Conservation (phyloP, 1,139 yeast species). For the Neolecta irregularis region DNA sequence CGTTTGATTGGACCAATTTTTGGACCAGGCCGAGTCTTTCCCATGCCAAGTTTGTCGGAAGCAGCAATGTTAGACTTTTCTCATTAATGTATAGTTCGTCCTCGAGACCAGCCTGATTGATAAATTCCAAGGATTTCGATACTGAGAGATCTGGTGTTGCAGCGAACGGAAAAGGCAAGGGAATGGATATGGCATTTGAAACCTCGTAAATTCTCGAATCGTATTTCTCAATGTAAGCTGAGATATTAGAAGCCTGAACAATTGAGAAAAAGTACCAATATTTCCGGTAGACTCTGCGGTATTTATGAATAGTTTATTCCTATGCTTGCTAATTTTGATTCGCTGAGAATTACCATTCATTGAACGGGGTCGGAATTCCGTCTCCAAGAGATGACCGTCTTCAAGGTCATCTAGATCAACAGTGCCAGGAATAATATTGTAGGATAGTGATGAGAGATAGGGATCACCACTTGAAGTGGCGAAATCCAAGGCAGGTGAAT, state of each 20-base stretch:
- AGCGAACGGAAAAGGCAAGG: background rate
- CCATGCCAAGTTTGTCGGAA: conserved; percentile 1
- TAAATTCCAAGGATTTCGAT: conserved; percentile 1
- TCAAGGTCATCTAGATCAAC: background rate
- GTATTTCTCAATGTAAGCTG: background rate
- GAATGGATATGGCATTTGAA: background rate
- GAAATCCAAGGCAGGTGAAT: conserved; percentile 1
- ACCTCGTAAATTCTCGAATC: background rate
- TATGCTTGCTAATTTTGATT: background rate
- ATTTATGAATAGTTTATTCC: background rate
- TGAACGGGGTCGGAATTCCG: background rate
- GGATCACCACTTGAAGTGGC: too few relatives aligned
- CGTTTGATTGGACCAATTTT: background rate
- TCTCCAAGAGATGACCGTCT: background rate
- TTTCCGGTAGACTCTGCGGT: background rate
- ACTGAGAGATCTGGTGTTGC: background rate
- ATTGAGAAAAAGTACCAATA: background rate
- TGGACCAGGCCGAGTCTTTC: background rate
- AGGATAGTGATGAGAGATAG: background rate
- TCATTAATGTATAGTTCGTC: background rate
- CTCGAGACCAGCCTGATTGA: conserved; percentile 1
- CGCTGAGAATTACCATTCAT: background rate
- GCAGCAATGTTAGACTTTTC: conserved; percentile 1
- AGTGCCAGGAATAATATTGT: background rate
- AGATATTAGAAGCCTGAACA: background rate